A percentile compares a stretch with the other conserved stretches of the same genome.
Evolutionary conservation across 805 yeast genomes (phyloP).

Genomic region (Spathaspora hagerdaliae): DNA sequence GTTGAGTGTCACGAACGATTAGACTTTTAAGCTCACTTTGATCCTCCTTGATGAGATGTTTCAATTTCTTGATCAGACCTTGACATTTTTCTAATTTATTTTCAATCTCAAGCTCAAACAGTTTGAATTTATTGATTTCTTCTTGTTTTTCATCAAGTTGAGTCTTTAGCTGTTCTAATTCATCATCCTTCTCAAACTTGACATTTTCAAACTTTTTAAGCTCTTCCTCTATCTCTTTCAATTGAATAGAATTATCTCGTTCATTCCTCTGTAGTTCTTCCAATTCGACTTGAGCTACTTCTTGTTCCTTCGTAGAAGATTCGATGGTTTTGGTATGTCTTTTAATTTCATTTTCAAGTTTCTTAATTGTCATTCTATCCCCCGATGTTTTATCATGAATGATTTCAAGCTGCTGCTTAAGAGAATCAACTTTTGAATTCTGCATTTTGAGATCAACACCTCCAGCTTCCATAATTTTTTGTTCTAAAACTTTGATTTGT

Average conservation of each 20-base stretch:
- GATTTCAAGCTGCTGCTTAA: conserved; percentile 61
- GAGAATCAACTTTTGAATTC: conserved; percentile 75
- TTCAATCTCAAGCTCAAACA: conserved; percentile 62
- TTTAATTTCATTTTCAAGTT: conserved; percentile 59
- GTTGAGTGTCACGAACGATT: conserved; percentile 51
- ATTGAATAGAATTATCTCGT: conserved; percentile 22
- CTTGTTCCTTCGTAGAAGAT: conserved; percentile 46
- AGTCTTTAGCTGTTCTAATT: conserved; percentile 30
- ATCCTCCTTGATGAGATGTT: conserved; percentile 35
- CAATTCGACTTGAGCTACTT: conserved; percentile 20
- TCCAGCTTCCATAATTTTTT: conserved; percentile 83
- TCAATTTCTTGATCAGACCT: conserved; percentile 30
- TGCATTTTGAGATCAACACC: conserved; percentile 81
- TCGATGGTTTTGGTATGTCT: conserved; percentile 47
- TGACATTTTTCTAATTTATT: conserved; percentile 60
- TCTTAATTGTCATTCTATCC: conserved; percentile 53
- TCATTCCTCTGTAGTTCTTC: conserved; percentile 17
- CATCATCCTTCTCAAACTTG: conserved; percentile 37
- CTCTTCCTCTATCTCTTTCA: conserved; percentile 25
- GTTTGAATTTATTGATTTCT: conserved; percentile 54
- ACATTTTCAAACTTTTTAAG: conserved; percentile 30
- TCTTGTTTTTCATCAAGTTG: conserved; percentile 34
- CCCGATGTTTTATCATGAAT: conserved; percentile 52
- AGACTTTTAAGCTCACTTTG: conserved; percentile 40
- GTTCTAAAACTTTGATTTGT: conserved; percentile 60